phyloP scores from a whole-genome alignment of 2,329 filamentous ascomycete species.

The Xylariaceae sp. region DNA sequence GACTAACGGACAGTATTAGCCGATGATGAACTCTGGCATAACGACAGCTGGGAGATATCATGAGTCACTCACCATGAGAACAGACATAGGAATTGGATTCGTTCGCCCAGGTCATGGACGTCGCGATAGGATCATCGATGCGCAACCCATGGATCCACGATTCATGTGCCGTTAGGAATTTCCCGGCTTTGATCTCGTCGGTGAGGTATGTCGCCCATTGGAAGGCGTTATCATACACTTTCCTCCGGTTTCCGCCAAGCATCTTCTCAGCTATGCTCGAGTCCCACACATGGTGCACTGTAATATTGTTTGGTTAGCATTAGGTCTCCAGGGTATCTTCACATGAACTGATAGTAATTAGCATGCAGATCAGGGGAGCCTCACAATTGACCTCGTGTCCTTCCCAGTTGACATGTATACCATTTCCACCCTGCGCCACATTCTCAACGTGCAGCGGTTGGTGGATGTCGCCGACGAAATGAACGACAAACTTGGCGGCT shows the following conservation, averaged over 20 bases:
- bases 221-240: conserved; percentile 45
- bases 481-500: conserved; percentile 60
- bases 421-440: conserved; percentile 60
- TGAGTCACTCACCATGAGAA: conserved; percentile 45
- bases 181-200: conserved; percentile 49
- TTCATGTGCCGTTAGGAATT: conserved; percentile 44
- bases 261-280: conserved; percentile 61
- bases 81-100: conserved; percentile 60
- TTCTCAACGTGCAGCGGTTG: conserved; percentile 63
- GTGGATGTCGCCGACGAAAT: conserved; percentile 67
- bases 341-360: not conserved
- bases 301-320: conserved; percentile 1
- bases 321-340: not conserved
- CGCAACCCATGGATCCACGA: conserved; percentile 55
- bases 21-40: conserved; percentile 3
- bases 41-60: not conserved
- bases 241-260: conserved; percentile 49
- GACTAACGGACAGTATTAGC: conserved; percentile 37
- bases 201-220: conserved; percentile 54
- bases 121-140: conserved; percentile 47
- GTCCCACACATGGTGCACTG: conserved; percentile 67
- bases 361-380: not conserved
- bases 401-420: conserved; percentile 58
- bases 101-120: conserved; percentile 57
- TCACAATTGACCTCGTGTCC: conserved; percentile 48